These are phyloP conservation scores for Xerocomellus chrysenteron DNA, from an alignment of 768 basidiomycete genomes.

Conservation along the genomic window DNA sequence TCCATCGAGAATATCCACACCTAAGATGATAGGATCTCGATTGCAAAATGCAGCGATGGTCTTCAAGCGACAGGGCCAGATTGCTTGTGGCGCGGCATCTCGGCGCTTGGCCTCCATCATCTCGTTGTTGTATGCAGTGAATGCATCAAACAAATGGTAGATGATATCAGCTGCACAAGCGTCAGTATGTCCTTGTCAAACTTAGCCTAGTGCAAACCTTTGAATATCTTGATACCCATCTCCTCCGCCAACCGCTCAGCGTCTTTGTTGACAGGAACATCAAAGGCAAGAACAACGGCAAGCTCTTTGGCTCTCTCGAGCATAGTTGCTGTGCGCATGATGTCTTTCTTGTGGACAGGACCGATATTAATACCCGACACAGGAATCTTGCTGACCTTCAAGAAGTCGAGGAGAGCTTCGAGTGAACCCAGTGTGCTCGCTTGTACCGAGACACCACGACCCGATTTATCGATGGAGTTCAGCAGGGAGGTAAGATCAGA, in stretches of 20 bases:
- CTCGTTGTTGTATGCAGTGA: conserved; percentile 90
- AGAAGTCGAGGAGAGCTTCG: conserved; percentile 94
- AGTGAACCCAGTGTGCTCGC: conserved; percentile 96
- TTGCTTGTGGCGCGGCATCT: conserved; percentile 91
- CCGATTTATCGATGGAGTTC: conserved; percentile 90
- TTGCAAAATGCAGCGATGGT: conserved; percentile 93
- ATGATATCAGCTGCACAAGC: conserved; percentile 84
- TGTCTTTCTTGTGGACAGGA: conserved; percentile 92
- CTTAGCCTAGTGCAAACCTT: conserved; percentile 54
- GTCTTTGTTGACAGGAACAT: conserved; percentile 92
- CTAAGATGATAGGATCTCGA: conserved; percentile 95
- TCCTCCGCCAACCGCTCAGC: conserved; percentile 91
- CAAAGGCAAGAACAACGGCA: conserved; percentile 94
- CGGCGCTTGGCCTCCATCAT: conserved; percentile 88
- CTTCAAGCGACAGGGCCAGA: conserved; percentile 95
- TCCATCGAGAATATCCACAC: conserved; percentile 95
- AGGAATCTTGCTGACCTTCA: conserved; percentile 93
- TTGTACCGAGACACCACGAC: conserved; percentile 96
- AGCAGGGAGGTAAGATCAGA: conserved; percentile 86
- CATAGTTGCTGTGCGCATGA: conserved; percentile 92
- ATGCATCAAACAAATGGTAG: conserved; percentile 96
- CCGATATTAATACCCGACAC: conserved; percentile 98
- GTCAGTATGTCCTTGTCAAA: background rate
- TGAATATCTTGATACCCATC: conserved; percentile 92
- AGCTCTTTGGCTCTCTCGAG: conserved; percentile 94